Base-by-base conservation (phyloP, 495 filamentous ascomycete species). In the Aspergillus asperescens region DNA sequence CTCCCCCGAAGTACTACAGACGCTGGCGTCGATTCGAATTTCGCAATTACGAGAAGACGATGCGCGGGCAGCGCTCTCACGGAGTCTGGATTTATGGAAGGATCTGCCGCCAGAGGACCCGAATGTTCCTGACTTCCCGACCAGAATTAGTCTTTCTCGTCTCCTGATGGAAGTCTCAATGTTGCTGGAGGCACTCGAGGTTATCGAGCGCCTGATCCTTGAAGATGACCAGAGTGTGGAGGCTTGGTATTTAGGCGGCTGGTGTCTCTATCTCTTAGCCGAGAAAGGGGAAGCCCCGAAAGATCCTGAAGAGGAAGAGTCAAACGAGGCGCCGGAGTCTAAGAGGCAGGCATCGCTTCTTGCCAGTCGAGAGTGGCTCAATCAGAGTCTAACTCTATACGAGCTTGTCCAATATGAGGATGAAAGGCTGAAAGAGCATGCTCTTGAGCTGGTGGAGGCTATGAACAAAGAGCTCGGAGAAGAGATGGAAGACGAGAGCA, bases 191-290 rank as follows among this genome's bases (percentile, higher is more conserved):
- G 94, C 93, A 4, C 75, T 95, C 19, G 83, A 87, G 43, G 89
- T 96, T 7, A 74, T 96, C 38, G 89, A 95, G 58, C 74, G 88
- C 43, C 65, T 99, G 43, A 81, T 95, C 15, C 67, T 75, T 5
- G 94, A 97, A 66, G 90, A 97, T 56, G 94, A 99, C 64, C 77
- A 83, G 56, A 90, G 91, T 67, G 89, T 96, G 9, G 94, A 99
- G 67, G 87, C 87, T 1, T 95, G 90, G 90, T 99, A 99, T 71
- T 75, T 97, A 3, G 92, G 94, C 27, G 94, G 94, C 8, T 99
- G 92, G 87, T 87, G 87, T 50, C 76, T 89, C 51, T 87, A 88
- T 62, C 75, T 93, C 48, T 70, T 86, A 50, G 90, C 87, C 0
- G 82, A 87, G 66, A 89, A 85, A 72, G 62, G 70, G 59, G 53